Percentiles rank a stretch among this genome's conserved stretches.
Evolutionary conservation across 2,329 filamentous ascomycete genomes (phyloP).

Genomic region (Exophiala viscosa): DNA sequence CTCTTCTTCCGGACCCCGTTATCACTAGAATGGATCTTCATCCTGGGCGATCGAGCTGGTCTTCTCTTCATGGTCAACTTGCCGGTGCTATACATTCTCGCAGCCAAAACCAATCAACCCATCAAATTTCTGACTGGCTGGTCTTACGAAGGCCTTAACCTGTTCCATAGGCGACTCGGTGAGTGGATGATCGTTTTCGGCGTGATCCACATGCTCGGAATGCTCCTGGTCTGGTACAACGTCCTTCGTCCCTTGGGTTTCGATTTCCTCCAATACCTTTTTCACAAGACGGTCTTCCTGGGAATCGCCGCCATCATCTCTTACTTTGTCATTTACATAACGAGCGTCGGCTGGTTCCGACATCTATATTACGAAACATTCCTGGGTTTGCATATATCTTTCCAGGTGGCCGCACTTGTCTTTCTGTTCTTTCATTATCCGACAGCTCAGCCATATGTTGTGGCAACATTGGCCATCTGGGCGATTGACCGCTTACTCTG

Average conservation of each 20-base stretch:
- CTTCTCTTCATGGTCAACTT: conserved; percentile 51
- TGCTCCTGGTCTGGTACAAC: conserved; percentile 55
- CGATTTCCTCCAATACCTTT: conserved; percentile 49
- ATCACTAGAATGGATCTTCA: conserved; percentile 50
- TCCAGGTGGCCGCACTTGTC: conserved; percentile 54
- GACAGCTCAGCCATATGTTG: conserved; percentile 52
- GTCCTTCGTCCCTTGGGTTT: conserved; percentile 50
- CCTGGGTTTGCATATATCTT: conserved; percentile 54
- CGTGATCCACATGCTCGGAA: conserved; percentile 53
- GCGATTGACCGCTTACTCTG: conserved; percentile 56
- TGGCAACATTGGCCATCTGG: conserved; percentile 54
- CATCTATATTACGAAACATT: conserved; percentile 62
- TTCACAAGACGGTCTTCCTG: conserved; percentile 50
- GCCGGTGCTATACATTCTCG: conserved; percentile 57
- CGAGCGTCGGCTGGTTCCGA: conserved; percentile 58
- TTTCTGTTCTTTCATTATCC: conserved; percentile 60
- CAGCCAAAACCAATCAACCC: conserved; percentile 62
- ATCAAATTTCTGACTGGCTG: conserved; percentile 58
- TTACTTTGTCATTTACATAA: conserved; percentile 61
- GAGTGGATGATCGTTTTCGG: conserved; percentile 61
- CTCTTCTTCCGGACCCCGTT: conserved; percentile 52
- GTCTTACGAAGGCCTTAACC: conserved; percentile 64
- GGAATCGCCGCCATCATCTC: conserved; percentile 55
- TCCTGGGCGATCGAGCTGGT: conserved; percentile 57
- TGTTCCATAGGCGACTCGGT: conserved; percentile 62